Conservation (phyloP, 2,329 filamentous ascomycete genomes). For the Endoconidiophora laricicola region DNA sequence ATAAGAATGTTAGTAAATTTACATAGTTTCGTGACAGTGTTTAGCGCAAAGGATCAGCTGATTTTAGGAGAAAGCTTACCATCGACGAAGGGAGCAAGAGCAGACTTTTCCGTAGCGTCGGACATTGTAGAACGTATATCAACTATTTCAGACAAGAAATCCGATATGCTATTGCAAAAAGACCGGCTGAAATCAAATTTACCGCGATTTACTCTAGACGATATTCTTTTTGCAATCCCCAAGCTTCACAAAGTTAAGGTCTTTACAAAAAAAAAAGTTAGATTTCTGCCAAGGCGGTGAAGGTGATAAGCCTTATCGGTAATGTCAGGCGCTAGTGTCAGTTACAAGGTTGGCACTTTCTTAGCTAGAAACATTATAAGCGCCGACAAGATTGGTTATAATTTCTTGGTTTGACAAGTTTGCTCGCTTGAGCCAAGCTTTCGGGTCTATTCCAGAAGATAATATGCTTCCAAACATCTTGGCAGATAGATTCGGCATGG, state of each 20-base stretch:
- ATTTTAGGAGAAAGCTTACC: conserved; percentile 2
- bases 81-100: conserved; percentile 9
- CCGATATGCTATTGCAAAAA: neutral
- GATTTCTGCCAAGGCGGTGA: conserved; percentile 12
- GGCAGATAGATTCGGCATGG: too few relatives aligned
- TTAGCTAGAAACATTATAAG: neutral
- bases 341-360: neutral
- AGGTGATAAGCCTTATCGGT: neutral
- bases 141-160: neutral
- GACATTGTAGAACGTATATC: neutral
- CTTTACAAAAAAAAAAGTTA: conserved; percentile 9
- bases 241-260: neutral
- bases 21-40: neutral
- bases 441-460: too few relatives aligned
- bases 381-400: too few relatives aligned
- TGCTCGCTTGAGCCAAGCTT: too few relatives aligned
- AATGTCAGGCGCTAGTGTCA: neutral
- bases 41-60: neutral
- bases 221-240: neutral
- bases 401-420: too few relatives aligned
- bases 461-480: too few relatives aligned
- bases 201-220: neutral
- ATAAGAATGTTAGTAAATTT: too few relatives aligned
- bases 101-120: conserved; percentile 1
- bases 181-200: neutral